These are phyloP conservation scores for Coprinopsis strossmayeri DNA, from an alignment of 768 basidiomycete genomes.

Conservation along the genomic window DNA sequence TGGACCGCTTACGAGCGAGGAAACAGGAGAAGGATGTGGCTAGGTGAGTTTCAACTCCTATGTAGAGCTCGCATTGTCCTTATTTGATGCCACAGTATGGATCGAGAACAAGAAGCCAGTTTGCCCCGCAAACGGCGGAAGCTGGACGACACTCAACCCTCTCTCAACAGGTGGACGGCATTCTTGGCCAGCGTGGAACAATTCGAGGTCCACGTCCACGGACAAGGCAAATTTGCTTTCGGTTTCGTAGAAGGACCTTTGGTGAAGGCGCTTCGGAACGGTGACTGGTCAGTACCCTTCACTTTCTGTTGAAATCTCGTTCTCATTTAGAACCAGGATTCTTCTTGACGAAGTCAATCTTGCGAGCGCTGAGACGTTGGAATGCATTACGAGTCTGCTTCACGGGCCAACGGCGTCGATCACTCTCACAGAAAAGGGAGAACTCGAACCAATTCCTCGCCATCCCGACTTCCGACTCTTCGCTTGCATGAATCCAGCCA, in stretches of 20 bases:
- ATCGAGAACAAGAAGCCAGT: constrained; percentile 20
- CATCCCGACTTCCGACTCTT: constrained; percentile 96
- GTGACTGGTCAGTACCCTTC: constrained; percentile 73
- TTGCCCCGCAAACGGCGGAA: constrained; percentile 68
- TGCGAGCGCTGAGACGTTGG: constrained; percentile 89
- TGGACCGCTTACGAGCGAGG: constrained; percentile 46
- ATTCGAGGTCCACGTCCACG: constrained; percentile 85
- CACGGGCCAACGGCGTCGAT: constrained; percentile 84
- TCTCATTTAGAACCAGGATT: constrained; percentile 48
- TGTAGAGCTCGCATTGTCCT: background rate
- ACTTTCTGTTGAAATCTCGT: constrained; percentile 1
- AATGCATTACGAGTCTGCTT: constrained; percentile 84
- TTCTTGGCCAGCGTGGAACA: constrained; percentile 66
- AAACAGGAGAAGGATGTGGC: constrained; percentile 15
- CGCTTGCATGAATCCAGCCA: constrained; percentile 99
- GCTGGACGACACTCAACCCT: constrained; percentile 36
- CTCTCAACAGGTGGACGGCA: constrained; percentile 53
- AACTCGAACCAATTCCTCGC: constrained; percentile 81
- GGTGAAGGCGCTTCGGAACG: constrained; percentile 80
- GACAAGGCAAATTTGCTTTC: constrained; percentile 87
- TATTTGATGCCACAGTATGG: constrained; percentile 9
- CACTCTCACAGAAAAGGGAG: constrained; percentile 89
- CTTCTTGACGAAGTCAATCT: constrained; percentile 95
- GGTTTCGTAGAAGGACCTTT: constrained; percentile 94
- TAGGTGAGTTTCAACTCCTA: constrained; percentile 18